phyloP scores from a whole-genome alignment of 108 stramenopile genomes.

The Nitzschia sp. region DNA sequence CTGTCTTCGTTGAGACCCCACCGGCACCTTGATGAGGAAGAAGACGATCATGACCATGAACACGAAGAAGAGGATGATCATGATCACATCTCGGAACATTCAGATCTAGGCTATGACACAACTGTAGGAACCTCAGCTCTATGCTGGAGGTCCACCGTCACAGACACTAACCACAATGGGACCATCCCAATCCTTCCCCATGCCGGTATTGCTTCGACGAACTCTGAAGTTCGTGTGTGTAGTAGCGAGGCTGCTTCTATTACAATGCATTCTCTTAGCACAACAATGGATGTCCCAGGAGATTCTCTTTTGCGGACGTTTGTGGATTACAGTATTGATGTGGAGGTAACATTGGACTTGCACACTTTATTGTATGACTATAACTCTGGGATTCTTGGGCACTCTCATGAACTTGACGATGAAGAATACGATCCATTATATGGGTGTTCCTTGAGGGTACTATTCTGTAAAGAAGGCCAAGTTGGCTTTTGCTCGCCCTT shows the following conservation, averaged over 20 bases:
- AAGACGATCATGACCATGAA: too few species aligned
- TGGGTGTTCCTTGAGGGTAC: not conserved
- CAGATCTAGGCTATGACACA: slow-evolving; percentile 27
- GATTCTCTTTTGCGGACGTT: not conserved
- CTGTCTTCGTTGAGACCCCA: too few species aligned
- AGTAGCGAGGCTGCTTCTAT: not conserved
- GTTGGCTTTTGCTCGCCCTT: slow-evolving; percentile 38
- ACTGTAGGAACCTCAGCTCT: slow-evolving; percentile 23
- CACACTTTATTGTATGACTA: not conserved
- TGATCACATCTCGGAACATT: too few species aligned
- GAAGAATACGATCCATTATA: not conserved
- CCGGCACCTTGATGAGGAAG: too few species aligned
- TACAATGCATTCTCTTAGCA: not conserved
- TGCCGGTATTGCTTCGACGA: not conserved
- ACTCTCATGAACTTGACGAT: slow-evolving; percentile 4
- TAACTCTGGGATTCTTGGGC: not conserved
- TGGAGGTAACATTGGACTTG: slow-evolving; percentile 11
- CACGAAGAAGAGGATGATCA: too few species aligned
- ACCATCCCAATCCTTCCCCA: not conserved
- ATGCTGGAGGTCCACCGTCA: slow-evolving; percentile 19
- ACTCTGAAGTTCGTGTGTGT: not conserved
- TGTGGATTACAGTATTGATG: slow-evolving; percentile 8
- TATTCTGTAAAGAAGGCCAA: slow-evolving; percentile 1
- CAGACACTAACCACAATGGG: not conserved
- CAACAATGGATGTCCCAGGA: not conserved